Base-by-base conservation (phyloP, 2,329 filamentous ascomycete species). In the Beauveria sp. region DNA sequence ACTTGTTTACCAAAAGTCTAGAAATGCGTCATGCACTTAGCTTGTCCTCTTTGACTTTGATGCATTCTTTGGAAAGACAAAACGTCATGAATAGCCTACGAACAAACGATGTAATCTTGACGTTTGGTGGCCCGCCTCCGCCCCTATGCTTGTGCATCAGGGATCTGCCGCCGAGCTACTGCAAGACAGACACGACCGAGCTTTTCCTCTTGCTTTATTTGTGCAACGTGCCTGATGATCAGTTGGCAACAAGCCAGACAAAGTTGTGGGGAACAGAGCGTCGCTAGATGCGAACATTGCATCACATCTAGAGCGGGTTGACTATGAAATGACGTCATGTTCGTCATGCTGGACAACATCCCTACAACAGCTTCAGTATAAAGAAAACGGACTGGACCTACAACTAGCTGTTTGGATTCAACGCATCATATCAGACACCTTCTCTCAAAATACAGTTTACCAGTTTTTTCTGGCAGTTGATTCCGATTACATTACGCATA, bases 261-360 rank as follows among this genome's bases (percentile, higher is more conserved):
- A 26, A 50, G 3, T 22, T 41, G 55, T 58, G 55, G 55, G 51
- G 47, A 58, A 41, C 5, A 30, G 26, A 37, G 2, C 34, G 4
- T 22, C 18, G 30, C 22, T 37, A 8, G 16, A 37, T 14, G 37
- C 40, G 16, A 34, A 10, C 26, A 41, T 40, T 26, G 12, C 14
- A 58, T 50, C 34, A 50, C 55, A 37, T 58, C 51, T 43, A 5
- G 24, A 5, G 34, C 30, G 5, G 10, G 5, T 56, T 47, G 30
- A 46, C 24, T 26, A 47, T 3, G 20, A 18, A 22, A 44, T 61
- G 59, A 61, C 59, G 59, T 61, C 59, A 61, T 61, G 30, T 41
- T 61, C 59, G 59, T 61, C 59, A 61, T 61, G 28, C 30, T 18
- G 22, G 30, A 5, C 10, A 41, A 53, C 24, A 52, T 46, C 48